Base-by-base conservation (phyloP, 331 rosid genomes). In the Stylosanthes scabra region DNA sequence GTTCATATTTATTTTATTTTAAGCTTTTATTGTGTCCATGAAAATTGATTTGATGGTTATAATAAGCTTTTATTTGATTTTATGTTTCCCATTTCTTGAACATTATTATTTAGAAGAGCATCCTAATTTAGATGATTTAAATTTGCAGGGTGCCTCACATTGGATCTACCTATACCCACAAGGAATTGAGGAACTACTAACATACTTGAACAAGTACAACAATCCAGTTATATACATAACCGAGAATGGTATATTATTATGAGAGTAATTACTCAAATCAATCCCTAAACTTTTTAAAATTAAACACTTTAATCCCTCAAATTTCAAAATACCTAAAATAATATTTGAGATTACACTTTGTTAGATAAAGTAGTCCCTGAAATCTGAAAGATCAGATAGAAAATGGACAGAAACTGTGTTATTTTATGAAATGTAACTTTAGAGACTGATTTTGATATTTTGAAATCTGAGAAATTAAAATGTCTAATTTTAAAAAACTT, bases 151-250 rank as follows among this genome's bases (percentile, higher is more conserved):
- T 13, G 81, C 70, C 46, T 76, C 81, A 9, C 47, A 68, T 9
- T 76, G 81, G 81, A 59, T 76, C 61, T 68, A 76, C 75, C 6
- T 76, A 6, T 76, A 76, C 60, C 80, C 81, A 51, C 55, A 40
- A 50, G 81, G 81, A 68, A 68, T 76, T 1, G 62, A 66, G 61
- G 55, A 67, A 46, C 2, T 20, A 4, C 28, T 76, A 29, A 42
- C 66, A 7, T 49, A 66, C 61, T 3, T 76, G 5, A 76, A 76
- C 51, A 67, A 76, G 44, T 76, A 31, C 68, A 67, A 58, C 37
- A 67, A 67, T 59, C 80, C 74, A 5, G 11, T 67, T 46, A 67
- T 67, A 7, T 76, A 76, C 74, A 76, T 76, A 16, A 76, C 80
- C 12, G 80, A 76, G 54, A 76, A 76, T 76, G 80, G 80, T 76